phyloP scores from a whole-genome alignment of 345 rosid species.

The Gossypium longicalyx region DNA sequence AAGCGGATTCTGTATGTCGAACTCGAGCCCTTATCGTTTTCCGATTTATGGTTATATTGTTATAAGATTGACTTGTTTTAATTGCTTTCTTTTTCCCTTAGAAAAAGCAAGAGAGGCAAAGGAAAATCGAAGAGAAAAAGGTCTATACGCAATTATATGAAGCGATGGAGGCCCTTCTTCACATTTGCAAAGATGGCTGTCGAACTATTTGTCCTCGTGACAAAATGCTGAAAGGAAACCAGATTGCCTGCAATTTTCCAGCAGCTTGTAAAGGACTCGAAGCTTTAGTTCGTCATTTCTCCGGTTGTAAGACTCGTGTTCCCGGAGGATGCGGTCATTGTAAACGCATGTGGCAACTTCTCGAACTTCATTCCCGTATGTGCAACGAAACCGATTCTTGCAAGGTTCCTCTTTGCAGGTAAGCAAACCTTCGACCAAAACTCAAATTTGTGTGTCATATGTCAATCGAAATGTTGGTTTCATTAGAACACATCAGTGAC shows the following conservation, averaged over 20 bases:
- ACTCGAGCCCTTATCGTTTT: conserved; percentile 2
- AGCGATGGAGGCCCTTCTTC: conserved; percentile 86
- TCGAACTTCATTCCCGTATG: conserved; percentile 82
- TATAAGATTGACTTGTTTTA: neutral
- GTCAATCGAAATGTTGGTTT: no score
- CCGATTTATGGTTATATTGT: neutral
- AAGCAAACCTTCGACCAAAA: conserved; percentile 14
- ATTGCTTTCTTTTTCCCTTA: conserved; percentile 18
- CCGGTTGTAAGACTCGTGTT: conserved; percentile 62
- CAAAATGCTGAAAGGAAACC: conserved; percentile 52
- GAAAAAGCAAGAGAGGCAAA: conserved; percentile 52
- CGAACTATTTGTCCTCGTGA: conserved; percentile 75
- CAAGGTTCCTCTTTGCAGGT: conserved; percentile 88
- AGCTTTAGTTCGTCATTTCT: conserved; percentile 68
- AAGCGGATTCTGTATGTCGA: conserved; percentile 62
- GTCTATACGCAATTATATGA: conserved; percentile 63
- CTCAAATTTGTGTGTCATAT: no score
- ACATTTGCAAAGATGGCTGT: conserved; percentile 84
- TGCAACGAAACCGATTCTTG: conserved; percentile 66
- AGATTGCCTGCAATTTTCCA: conserved; percentile 49
- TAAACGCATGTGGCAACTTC: conserved; percentile 89
- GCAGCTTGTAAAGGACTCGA: conserved; percentile 88
- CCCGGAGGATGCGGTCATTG: conserved; percentile 69
- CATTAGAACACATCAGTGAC: no score
- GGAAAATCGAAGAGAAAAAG: conserved; percentile 55